Evolutionary conservation across 2,329 filamentous ascomycete species (phyloP).

Genomic region (Penicillium sp.): DNA sequence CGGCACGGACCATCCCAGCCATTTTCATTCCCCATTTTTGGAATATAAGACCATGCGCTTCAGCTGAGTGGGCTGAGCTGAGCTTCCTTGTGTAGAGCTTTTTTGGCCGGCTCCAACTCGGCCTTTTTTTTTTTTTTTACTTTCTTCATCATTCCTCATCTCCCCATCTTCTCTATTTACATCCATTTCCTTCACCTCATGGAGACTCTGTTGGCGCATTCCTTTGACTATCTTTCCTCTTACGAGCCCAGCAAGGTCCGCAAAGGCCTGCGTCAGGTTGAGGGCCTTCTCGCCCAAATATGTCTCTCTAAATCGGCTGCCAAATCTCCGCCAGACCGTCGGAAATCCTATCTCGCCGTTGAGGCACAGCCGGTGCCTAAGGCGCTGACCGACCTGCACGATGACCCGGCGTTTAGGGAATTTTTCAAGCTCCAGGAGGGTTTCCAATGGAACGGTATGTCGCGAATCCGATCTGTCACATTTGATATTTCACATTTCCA

Average conservation of each 20-base stretch:
- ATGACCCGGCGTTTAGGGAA: constrained; percentile 88
- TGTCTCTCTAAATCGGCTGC: constrained; percentile 68
- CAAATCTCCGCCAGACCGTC: constrained; percentile 45
- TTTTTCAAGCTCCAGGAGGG: constrained; percentile 97
- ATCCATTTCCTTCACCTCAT: constrained; percentile 54
- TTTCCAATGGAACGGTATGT: constrained; percentile 88
- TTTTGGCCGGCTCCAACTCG: background rate
- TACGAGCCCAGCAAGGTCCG: constrained; percentile 87
- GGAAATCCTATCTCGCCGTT: constrained; percentile 46
- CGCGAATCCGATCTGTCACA: background rate
- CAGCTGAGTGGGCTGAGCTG: background rate
- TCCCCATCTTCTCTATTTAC: constrained; percentile 14
- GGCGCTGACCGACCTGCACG: constrained; percentile 69
- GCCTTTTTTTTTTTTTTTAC: background rate
- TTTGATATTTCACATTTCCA: background rate
- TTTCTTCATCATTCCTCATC: constrained; percentile 5
- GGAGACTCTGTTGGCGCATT: constrained; percentile 89
- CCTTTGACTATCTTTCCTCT: constrained; percentile 95
- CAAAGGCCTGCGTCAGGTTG: constrained; percentile 91
- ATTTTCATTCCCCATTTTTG: background rate
- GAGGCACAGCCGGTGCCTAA: constrained; percentile 57
- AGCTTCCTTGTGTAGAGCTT: background rate
- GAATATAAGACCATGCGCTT: background rate
- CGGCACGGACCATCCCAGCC: constrained; percentile 20
- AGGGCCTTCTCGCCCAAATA: constrained; percentile 91